These are phyloP conservation scores for Cryphonectria japonica DNA, from an alignment of 2,329 filamentous ascomycete species.

Conservation along the genomic window DNA sequence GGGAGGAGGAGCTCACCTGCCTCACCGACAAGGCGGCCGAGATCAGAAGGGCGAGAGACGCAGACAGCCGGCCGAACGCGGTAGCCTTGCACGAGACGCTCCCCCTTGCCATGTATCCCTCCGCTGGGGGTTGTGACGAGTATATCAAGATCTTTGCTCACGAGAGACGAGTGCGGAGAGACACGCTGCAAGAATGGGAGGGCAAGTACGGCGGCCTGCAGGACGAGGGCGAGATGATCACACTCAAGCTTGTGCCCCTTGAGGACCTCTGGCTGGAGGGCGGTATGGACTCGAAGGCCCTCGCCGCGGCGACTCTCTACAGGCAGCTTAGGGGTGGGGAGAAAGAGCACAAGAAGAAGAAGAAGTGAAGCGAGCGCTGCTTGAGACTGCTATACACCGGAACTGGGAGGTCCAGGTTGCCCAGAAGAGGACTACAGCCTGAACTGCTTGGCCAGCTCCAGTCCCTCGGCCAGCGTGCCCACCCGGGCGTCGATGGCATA, in stretches of 20 bases:
- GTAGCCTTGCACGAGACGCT: conserved; percentile 41
- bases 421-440: conserved; percentile 40
- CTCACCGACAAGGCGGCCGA: conserved; percentile 47
- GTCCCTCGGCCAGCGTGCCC: conserved; percentile 76
- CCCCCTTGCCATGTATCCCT: conserved; percentile 58
- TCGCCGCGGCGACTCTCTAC: conserved; percentile 58
- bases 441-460: conserved; percentile 69
- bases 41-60: conserved; percentile 41
- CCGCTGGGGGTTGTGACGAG: conserved; percentile 64
- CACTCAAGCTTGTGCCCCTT: conserved; percentile 61
- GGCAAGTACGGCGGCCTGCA: conserved; percentile 62
- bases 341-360: conserved; percentile 32
- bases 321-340: conserved; percentile 47
- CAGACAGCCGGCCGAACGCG: conserved; percentile 27
- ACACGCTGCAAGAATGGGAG: conserved; percentile 56
- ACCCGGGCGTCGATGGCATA: conserved; percentile 81
- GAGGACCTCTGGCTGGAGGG: conserved; percentile 61
- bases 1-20: conserved; percentile 50
- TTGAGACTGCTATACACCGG: neutral
- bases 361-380: neutral
- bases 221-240: conserved; percentile 64
- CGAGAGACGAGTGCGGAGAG: conserved; percentile 55
- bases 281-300: conserved; percentile 61
- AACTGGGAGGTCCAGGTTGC: neutral
- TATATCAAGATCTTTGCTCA: conserved; percentile 61